These are phyloP conservation scores for Rosa rugosa DNA, from an alignment of 306 rosid genomes.

Conservation along the genomic window DNA sequence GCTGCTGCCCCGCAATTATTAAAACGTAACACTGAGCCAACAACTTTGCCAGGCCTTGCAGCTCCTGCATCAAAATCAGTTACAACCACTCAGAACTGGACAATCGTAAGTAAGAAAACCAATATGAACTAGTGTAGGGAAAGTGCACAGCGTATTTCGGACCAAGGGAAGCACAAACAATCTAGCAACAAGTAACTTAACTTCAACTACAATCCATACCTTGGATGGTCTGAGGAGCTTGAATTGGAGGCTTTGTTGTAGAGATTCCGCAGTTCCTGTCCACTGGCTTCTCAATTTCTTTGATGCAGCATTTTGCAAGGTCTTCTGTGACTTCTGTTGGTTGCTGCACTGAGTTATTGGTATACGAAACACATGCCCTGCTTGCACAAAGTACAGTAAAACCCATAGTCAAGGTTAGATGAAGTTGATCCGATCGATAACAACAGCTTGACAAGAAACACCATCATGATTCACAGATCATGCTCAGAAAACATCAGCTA, in stretches of 20 bases:
- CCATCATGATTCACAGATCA: background rate
- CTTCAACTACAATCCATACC: constrained; percentile 38
- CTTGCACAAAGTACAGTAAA: constrained; percentile 29
- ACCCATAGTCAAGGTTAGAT: background rate
- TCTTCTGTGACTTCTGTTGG: constrained; percentile 66
- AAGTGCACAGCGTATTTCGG: background rate
- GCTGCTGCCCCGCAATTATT: constrained; percentile 71
- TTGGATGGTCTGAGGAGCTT: constrained; percentile 79
- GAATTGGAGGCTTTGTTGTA: constrained; percentile 62
- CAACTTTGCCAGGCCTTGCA: constrained; percentile 94
- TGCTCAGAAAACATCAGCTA: constrained; percentile 4
- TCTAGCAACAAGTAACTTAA: constrained; percentile 1
- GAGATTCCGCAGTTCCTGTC: constrained; percentile 67
- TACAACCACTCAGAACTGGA: constrained; percentile 1
- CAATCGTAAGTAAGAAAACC: background rate
- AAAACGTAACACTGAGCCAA: constrained; percentile 75
- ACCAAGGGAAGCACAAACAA: background rate
- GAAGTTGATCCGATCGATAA: background rate
- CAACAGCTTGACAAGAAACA: constrained; percentile 20
- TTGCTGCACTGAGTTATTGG: constrained; percentile 57
- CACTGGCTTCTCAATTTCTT: constrained; percentile 71
- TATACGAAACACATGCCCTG: constrained; percentile 81
- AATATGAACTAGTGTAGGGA: background rate
- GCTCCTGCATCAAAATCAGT: constrained; percentile 45
- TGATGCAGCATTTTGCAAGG: constrained; percentile 82